Conservation (phyloP, 225 moss, liverwort and hornwort genomes). For the Neckera pumila region DNA sequence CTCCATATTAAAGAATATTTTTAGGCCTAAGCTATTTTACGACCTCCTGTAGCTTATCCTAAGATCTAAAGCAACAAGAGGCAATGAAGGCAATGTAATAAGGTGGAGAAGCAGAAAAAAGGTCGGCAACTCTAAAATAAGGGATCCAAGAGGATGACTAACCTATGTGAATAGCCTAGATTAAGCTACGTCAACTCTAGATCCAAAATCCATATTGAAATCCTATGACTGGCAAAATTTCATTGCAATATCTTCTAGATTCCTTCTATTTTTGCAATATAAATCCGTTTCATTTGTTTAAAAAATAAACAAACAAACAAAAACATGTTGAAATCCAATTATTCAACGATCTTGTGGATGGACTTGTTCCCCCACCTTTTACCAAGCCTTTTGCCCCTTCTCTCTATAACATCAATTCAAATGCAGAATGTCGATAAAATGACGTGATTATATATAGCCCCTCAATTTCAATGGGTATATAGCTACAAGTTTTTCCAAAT, state of each 20-base stretch:
- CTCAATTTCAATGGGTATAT: not conserved
- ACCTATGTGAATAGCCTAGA: not conserved
- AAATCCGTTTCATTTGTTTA: too few relatives aligned
- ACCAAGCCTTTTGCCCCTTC: not conserved
- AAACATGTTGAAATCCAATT: too few relatives aligned
- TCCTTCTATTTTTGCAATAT: too few relatives aligned
- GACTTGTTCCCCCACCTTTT: not conserved
- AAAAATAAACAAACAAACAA: too few relatives aligned
- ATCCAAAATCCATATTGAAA: not conserved
- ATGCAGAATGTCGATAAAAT: not conserved
- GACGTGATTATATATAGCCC: not conserved
- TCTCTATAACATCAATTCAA: not conserved
- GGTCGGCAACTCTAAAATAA: fast-evolving
- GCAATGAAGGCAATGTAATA: not conserved
- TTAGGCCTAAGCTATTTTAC: not conserved
- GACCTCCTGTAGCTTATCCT: not conserved
- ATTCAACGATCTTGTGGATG: not conserved
- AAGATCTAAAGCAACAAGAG: not conserved
- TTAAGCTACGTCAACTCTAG: not conserved
- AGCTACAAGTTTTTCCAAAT: not conserved
- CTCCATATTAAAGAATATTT: not conserved
- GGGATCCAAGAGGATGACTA: not conserved
- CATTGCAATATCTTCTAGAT: too few relatives aligned
- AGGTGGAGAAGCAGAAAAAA: not conserved
- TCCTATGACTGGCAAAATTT: too few relatives aligned